Evolutionary conservation across 208 protist genomes (phyloP).

Genomic region (Crithidia fasciculata): DNA sequence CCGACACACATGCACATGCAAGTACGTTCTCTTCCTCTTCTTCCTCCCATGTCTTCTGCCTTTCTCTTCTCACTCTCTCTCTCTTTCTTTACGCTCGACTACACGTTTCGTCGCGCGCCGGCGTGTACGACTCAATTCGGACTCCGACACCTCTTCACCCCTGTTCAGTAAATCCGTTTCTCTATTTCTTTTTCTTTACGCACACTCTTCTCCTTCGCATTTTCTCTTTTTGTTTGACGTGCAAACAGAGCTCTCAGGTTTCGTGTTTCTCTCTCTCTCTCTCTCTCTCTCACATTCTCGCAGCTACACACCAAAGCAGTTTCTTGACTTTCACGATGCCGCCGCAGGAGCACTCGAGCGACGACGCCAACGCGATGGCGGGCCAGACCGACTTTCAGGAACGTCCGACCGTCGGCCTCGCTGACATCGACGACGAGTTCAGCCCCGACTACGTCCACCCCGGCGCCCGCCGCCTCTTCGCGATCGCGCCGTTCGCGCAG

Average conservation of each 20-base stretch:
- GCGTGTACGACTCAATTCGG: too few species aligned
- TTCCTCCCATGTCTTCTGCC: too few species aligned
- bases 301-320: neutral
- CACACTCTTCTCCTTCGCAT: neutral
- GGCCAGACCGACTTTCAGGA: neutral
- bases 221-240: neutral
- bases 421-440: slow-evolving; percentile 25
- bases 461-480: slow-evolving; percentile 40
- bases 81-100: too few species aligned
- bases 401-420: neutral
- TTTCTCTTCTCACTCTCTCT: too few species aligned
- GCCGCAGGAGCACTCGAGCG: neutral
- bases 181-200: neutral
- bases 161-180: neutral
- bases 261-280: neutral
- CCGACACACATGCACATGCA: too few species aligned
- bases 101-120: too few species aligned
- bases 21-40: too few species aligned
- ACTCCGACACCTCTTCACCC: too few species aligned
- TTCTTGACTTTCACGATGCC: neutral
- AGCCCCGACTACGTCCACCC: slow-evolving; percentile 43
- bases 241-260: neutral
- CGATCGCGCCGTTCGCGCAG: slow-evolving; percentile 21
- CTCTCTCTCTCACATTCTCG: neutral
- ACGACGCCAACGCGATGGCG: neutral